phyloP scores from a whole-genome alignment of 208 protist species.

The Histomonas meleagridis region DNA sequence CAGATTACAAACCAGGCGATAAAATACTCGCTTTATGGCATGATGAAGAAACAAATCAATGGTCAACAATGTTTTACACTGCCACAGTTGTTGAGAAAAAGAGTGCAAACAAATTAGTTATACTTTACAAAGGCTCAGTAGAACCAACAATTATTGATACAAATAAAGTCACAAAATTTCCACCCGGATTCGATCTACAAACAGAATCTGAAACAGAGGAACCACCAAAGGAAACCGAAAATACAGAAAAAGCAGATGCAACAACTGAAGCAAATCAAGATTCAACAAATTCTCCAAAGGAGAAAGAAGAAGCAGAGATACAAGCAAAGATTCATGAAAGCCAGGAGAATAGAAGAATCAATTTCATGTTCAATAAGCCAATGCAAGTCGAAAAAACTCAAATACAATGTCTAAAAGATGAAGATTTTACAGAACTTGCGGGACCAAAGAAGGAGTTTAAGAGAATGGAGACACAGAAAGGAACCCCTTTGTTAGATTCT shows the following conservation, averaged over 20 bases:
- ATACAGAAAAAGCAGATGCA: not conserved
- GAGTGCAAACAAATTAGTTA: not conserved
- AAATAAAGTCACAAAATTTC: not conserved
- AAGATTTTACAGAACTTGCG: not conserved
- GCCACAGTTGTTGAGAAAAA: not conserved
- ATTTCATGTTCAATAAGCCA: not conserved
- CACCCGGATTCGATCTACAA: not conserved
- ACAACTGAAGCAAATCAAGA: not conserved
- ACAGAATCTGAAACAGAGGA: not conserved
- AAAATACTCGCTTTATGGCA: not conserved
- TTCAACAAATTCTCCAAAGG: not conserved
- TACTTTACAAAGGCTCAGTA: not conserved
- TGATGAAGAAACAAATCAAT: not conserved
- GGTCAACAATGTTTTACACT: slow-evolving; percentile 25
- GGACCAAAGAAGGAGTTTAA: not conserved
- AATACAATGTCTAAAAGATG: not conserved
- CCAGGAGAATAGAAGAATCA: not conserved
- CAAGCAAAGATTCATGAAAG: not conserved
- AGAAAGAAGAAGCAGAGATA: too few species aligned
- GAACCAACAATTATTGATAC: not conserved
- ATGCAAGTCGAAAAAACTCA: not conserved
- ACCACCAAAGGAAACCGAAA: not conserved
- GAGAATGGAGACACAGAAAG: not conserved
- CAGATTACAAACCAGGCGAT: not conserved
- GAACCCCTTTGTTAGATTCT: not conserved